phyloP scores from a whole-genome alignment of 768 basidiomycete genomes.

The Podaxis sp. region DNA sequence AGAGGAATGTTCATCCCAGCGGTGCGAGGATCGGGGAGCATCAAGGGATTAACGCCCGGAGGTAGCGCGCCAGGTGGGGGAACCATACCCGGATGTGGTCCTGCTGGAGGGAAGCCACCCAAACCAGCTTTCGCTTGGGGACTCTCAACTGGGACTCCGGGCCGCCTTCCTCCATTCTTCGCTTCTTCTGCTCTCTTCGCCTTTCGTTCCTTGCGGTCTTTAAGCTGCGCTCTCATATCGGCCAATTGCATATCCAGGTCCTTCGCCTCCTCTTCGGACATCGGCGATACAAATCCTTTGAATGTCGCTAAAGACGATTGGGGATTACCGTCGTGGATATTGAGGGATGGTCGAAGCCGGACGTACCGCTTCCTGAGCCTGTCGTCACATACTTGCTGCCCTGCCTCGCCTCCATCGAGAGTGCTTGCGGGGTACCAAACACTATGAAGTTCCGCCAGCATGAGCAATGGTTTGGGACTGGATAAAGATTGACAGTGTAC shows the following conservation, averaged over 20 bases:
- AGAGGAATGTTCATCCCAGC: too few species aligned
- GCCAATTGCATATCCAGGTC: not conserved
- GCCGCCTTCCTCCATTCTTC: not conserved
- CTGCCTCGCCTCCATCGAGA: not conserved
- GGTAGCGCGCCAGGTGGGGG: too few species aligned
- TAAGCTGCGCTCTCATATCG: not conserved
- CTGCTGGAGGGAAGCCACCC: too few species aligned
- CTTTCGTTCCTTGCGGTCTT: not conserved
- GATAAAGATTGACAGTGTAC: not conserved
- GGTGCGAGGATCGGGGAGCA: too few species aligned
- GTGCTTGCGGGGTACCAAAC: not conserved
- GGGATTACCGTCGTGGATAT: not conserved
- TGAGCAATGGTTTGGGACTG: not conserved
- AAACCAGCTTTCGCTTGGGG: not conserved
- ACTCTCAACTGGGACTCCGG: not conserved
- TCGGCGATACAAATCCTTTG: not conserved
- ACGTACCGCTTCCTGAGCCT: not conserved
- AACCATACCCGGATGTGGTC: too few species aligned
- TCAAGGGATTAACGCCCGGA: too few species aligned
- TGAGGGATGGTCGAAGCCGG: not conserved
- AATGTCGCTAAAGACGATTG: not conserved
- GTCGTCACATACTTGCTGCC: not conserved
- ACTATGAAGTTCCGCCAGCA: not conserved
- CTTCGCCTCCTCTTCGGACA: not conserved
- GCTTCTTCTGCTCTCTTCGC: constrained; percentile 1